Evolutionary conservation across 139 green algal genomes (phyloP), one percentile per base, ranked within the genome.

Genomic region (Zygnema cylindricum): DNA sequence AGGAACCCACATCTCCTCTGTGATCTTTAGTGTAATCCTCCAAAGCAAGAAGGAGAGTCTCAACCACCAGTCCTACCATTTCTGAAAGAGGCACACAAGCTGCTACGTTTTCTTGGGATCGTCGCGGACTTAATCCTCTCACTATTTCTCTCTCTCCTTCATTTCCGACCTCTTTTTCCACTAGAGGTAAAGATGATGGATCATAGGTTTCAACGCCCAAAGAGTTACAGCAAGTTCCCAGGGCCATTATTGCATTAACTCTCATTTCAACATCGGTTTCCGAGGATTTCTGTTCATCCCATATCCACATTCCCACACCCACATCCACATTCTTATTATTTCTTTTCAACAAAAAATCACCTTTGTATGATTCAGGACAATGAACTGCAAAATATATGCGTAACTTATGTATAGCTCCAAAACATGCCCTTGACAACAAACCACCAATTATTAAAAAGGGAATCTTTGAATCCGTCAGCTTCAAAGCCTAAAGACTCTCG

Each of bases 11-110:
- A 79, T 99, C 98, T 0, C 98, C 98, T 73, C 94, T 93, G 88
- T 98, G 96, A 93, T 99, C 98, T 2, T 93, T 95, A 54, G 92
- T 95, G 93, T 99, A 99, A 86, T 99, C 98, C 22, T 94, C 90
- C 82, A 98, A 76, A 0, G 92, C 92, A 16, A 43, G 57, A 71
- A 96, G 79, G 76, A 99, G 89, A n/a, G n/a, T 79, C 11, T 79
- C 71, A 25, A 79, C 36, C 7, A 79, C 71, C 38, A 79, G 11
- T 7, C 71, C 38, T 11, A 42, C 11, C 71, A 79, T 16, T 30
- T 25, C 38, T 7, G 36, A 55, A 7, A 11, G 7, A 38, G 71
- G 71, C 42, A 79, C 38, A 42, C 36, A 7, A 3, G 3, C 11
- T 38, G 71, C 43, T 11, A 30, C 71, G 43, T 41, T 63, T 63